Percentiles rank a stretch among this genome's conserved stretches.
phyloP scores from a whole-genome alignment of 805 yeast species.

The Candida sonorensis region DNA sequence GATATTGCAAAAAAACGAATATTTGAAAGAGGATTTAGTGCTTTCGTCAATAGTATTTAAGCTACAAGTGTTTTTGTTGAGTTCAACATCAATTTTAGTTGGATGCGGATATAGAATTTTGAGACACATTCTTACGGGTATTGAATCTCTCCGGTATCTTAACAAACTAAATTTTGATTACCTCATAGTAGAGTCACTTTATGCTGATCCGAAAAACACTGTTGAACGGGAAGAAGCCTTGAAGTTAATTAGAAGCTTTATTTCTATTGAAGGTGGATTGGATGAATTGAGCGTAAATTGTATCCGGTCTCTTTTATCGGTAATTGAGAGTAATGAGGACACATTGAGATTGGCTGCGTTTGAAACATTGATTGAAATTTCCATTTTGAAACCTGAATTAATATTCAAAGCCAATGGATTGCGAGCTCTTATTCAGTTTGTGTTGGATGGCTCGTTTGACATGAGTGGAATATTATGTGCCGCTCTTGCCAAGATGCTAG shows the following conservation, averaged over 20 bases:
- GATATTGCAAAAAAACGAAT: conserved; percentile 50
- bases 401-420: conserved; percentile 40
- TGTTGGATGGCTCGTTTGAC: conserved; percentile 48
- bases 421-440: conserved; percentile 35
- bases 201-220: conserved; percentile 39
- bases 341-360: conserved; percentile 41
- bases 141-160: conserved; percentile 47
- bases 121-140: conserved; percentile 52
- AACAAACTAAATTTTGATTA: conserved; percentile 52
- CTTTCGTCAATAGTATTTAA: conserved; percentile 45
- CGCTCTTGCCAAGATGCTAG: conserved; percentile 50
- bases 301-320: conserved; percentile 57
- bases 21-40: conserved; percentile 57
- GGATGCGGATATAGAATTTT: conserved; percentile 74
- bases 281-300: conserved; percentile 53
- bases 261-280: conserved; percentile 49
- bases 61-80: conserved; percentile 48
- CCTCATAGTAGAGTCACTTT: conserved; percentile 56
- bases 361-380: conserved; percentile 48
- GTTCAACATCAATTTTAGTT: conserved; percentile 49
- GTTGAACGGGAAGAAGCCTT: conserved; percentile 75
- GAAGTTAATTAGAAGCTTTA: conserved; percentile 56
- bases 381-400: conserved; percentile 36
- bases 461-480: conserved; percentile 35
- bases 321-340: conserved; percentile 51